Conservation (phyloP, 1,139 yeast genomes). For the Taphrina confusa region DNA sequence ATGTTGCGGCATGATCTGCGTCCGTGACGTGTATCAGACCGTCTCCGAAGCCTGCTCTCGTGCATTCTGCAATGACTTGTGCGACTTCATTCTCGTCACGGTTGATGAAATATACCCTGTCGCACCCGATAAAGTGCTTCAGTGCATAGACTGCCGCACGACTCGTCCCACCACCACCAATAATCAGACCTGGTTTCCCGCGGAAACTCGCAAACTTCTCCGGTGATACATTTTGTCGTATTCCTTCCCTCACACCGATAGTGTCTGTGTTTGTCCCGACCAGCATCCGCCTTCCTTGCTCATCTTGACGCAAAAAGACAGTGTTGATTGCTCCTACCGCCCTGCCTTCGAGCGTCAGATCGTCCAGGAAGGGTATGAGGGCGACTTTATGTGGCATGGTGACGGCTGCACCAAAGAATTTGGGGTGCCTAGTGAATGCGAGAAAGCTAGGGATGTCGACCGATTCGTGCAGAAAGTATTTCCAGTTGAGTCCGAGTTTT, state of each 20-base stretch:
- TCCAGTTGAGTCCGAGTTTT: slow-evolving; percentile 70
- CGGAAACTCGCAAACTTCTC: slow-evolving; percentile 5
- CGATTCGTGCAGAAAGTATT: slow-evolving; percentile 68
- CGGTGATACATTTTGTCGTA: not conserved
- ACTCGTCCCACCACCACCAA: slow-evolving; percentile 96
- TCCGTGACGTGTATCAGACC: not conserved
- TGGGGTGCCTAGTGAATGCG: slow-evolving; percentile 45
- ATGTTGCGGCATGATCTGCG: not conserved
- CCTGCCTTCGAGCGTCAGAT: slow-evolving; percentile 63
- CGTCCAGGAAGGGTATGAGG: slow-evolving; percentile 65
- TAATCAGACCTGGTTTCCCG: slow-evolving; percentile 52
- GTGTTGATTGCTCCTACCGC: slow-evolving; percentile 92
- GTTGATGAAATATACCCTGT: slow-evolving; percentile 72
- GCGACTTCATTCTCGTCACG: slow-evolving; percentile 68
- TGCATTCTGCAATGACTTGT: slow-evolving; percentile 50
- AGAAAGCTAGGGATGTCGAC: slow-evolving; percentile 46
- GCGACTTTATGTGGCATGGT: slow-evolving; percentile 88
- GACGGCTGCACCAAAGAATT: slow-evolving; percentile 84
- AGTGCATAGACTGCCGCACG: slow-evolving; percentile 90
- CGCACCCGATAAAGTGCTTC: slow-evolving; percentile 67
- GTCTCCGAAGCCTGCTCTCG: slow-evolving; percentile 50
- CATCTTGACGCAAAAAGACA: slow-evolving; percentile 44
- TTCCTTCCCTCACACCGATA: slow-evolving; percentile 75
- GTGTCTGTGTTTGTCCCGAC: slow-evolving; percentile 91
- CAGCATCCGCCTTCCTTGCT: slow-evolving; percentile 50